Percentiles rank a stretch among this genome's conserved stretches.
These are phyloP conservation scores for Gremmenia infestans DNA, from an alignment of 2,329 filamentous ascomycete species.

Conservation along the genomic window DNA sequence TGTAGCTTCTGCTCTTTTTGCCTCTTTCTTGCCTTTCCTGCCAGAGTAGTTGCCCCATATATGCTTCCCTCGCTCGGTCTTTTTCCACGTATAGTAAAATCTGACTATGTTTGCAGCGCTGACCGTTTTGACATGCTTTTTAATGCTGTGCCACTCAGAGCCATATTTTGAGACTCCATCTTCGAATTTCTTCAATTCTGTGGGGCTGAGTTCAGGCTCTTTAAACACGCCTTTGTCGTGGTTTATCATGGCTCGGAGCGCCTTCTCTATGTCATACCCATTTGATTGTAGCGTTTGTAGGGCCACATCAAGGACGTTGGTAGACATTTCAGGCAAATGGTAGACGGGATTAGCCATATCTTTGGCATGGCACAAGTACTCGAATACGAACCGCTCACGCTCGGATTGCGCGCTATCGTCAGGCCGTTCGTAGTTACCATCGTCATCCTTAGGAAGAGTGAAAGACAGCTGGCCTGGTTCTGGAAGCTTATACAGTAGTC, in stretches of 20 bases:
- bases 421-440: conserved; percentile 27
- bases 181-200: conserved; percentile 86
- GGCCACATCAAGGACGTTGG: conserved; percentile 84
- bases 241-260: conserved; percentile 64
- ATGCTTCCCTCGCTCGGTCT: conserved; percentile 75
- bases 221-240: conserved; percentile 70
- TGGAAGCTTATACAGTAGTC: conserved; percentile 74
- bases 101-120: conserved; percentile 77
- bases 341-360: conserved; percentile 52
- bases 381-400: conserved; percentile 55
- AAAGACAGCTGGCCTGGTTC: conserved; percentile 40
- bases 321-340: conserved; percentile 69
- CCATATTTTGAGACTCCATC: conserved; percentile 86
- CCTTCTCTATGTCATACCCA: conserved; percentile 65
- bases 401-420: conserved; percentile 29
- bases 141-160: conserved; percentile 80
- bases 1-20: conserved; percentile 65
- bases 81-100: conserved; percentile 98
- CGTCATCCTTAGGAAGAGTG: conserved; percentile 34
- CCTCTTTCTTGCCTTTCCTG: conserved; percentile 85
- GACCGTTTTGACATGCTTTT: conserved; percentile 79
- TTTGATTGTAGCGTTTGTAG: conserved; percentile 67
- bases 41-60: conserved; percentile 88
- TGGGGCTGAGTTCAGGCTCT: conserved; percentile 72
- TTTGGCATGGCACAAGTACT: conserved; percentile 61